Base-by-base conservation (phyloP, 805 yeast genomes). In the Candida stauntonica region DNA sequence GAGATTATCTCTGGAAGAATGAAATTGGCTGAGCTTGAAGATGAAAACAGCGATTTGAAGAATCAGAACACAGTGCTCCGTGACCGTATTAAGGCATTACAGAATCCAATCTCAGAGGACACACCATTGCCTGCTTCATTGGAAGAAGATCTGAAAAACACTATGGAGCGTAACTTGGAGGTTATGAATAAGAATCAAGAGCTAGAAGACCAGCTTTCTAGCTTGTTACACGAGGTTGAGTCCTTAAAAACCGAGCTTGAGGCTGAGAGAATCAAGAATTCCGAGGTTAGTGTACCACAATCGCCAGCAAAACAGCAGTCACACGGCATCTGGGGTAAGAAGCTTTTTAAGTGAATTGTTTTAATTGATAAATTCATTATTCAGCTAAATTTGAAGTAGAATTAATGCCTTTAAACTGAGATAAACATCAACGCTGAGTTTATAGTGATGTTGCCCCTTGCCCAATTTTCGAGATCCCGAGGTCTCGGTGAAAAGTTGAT, bases 1-100 rank as follows among this genome's bases (percentile, higher is more conserved):
- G 86, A 80, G 48, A 77, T 93, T 79, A 87, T 91, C 24, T 77
- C 77, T 46, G 81, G 85, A 28, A 80, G 93, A 53, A 75, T 89
- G 29, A 73, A 69, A 38, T 68, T 84, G 18, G 96, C 94, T 3
- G 81, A 82, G 24, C 59, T 91, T 18, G 67, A 73, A 35, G 91
- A 86, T 50, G 95, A 86, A 42, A 85, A 86, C 44, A 71, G 66
- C 18, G 85, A 79, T 31, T 62, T 88, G 35, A 57, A 63, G 19
- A 55, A 58, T 2, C 73, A 68, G 37, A 72, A 81, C 28, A 62
- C 58, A 2, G 76, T 70, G 9, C 61, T 81, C 56, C 40, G 64
- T 48, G 39, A 68, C 52, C 49, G 58, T 52, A 30, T 52, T 39
- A 34, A 58, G 51, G 15, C 57, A 44, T 48, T 62, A 26, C 60